phyloP scores from a whole-genome alignment of 2,329 filamentous ascomycete genomes.

The Pseudocercospora vitis region DNA sequence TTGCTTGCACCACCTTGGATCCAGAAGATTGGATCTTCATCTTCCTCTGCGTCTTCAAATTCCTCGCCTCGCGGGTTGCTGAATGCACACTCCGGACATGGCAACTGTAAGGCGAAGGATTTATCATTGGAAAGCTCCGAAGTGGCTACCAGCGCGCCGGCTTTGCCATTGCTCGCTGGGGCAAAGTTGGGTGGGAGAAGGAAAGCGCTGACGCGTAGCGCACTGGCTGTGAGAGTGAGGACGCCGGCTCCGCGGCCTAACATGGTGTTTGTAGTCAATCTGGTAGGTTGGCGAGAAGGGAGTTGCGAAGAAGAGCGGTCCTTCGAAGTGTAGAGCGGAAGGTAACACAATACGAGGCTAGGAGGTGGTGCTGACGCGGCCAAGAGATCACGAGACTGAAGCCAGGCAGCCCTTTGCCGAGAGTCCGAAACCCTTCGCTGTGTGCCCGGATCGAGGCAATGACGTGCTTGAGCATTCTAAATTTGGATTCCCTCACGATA shows the following conservation, averaged over 20 bases:
- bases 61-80: slow-evolving; percentile 31
- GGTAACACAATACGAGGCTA: neutral
- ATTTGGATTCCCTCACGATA: neutral
- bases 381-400: neutral
- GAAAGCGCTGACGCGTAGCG: slow-evolving; percentile 46
- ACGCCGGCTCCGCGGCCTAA: slow-evolving; percentile 37
- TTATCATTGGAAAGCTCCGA: slow-evolving; percentile 39
- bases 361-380: neutral
- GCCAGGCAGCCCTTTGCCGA: neutral
- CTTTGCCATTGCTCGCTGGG: slow-evolving; percentile 42
- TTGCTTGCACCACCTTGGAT: slow-evolving; percentile 37
- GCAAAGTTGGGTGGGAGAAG: slow-evolving; percentile 53
- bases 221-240: slow-evolving; percentile 29
- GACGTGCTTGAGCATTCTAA: neutral
- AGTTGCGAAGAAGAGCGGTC: neutral
- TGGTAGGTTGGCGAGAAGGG: neutral
- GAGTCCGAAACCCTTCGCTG: too few species aligned
- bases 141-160: slow-evolving; percentile 8
- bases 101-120: slow-evolving; percentile 49
- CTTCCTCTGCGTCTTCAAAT: slow-evolving; percentile 25
- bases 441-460: neutral
- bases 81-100: slow-evolving; percentile 58
- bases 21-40: slow-evolving; percentile 32
- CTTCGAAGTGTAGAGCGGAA: neutral
- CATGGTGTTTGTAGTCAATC: slow-evolving; percentile 30